A percentile compares a stretch with the other conserved stretches of the same genome.
Evolutionary conservation across 208 protist species (phyloP).

Genomic region (Tritrichomonas foetus): DNA sequence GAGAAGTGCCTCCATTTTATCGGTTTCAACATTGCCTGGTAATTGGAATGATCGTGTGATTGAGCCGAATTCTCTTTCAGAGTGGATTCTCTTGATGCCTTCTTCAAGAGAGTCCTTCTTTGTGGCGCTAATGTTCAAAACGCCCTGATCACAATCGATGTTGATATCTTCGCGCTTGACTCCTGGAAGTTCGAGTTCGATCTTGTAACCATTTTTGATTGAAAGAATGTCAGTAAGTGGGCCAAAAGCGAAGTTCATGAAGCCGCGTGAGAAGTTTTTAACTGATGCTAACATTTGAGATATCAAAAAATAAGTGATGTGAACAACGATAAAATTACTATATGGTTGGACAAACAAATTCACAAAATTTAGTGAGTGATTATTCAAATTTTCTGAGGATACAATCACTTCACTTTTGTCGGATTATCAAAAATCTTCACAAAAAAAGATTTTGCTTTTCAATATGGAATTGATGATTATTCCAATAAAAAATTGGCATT

Average conservation of each 20-base stretch:
- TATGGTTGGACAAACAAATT: no score
- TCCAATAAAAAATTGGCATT: no score
- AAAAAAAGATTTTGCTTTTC: no score
- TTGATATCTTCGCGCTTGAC: not conserved
- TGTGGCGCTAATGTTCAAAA: not conserved
- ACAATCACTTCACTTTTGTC: no score
- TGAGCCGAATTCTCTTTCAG: not conserved
- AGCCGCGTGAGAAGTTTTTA: not conserved
- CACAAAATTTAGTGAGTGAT: no score
- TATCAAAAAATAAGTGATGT: no score
- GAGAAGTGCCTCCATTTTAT: not conserved
- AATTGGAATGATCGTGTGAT: not conserved
- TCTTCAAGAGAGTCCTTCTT: not conserved
- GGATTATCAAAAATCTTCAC: no score
- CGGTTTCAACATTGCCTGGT: not conserved
- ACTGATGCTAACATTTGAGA: not conserved
- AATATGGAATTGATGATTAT: no score
- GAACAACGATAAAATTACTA: no score
- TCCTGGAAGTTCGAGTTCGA: not conserved
- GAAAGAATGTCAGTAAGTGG: not conserved
- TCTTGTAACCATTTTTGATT: not conserved
- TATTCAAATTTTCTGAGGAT: no score
- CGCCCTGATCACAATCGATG: not conserved
- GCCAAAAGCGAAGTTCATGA: not conserved
- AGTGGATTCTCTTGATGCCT: not conserved